A percentile compares a stretch with the other conserved stretches of the same genome.
These are phyloP conservation scores for Krasilnikovozyma curviuscula DNA, from an alignment of 768 basidiomycete genomes.

Conservation along the genomic window DNA sequence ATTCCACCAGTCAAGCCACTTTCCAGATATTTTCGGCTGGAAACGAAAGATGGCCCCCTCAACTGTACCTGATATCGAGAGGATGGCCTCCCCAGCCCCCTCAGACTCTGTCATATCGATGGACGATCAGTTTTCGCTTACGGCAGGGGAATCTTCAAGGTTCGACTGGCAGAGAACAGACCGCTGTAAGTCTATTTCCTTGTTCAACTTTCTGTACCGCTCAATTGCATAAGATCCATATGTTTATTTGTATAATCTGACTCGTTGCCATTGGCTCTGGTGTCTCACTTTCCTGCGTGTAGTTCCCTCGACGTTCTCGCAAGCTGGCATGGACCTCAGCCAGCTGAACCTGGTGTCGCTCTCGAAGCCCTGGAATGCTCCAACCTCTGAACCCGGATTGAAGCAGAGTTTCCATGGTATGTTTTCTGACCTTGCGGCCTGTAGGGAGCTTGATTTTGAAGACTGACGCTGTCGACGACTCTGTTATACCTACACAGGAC, in stretches of 20 bases:
- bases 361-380: slow-evolving; percentile 5
- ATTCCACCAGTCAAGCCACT: no score
- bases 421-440: neutral
- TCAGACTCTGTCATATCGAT: slow-evolving; percentile 9
- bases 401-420: slow-evolving; percentile 8
- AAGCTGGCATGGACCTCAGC: slow-evolving; percentile 4
- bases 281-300: no score
- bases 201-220: neutral
- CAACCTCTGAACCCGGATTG: neutral
- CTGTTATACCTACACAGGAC: slow-evolving; percentile 36
- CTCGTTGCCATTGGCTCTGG: neutral
- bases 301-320: no score
- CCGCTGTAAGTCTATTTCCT: neutral
- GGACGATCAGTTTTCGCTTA: slow-evolving; percentile 2
- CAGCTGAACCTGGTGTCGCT: slow-evolving; percentile 11
- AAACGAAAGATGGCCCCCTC: no score
- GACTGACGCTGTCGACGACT: neutral
- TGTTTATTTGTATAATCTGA: neutral
- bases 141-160: neutral
- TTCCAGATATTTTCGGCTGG: no score
- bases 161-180: neutral
- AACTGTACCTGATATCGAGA: no score
- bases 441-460: neutral
- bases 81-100: slow-evolving; percentile 4
- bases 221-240: neutral